Evolutionary conservation across 345 rosid genomes (phyloP), one percentile per base, ranked within the genome.

Genomic region (Eutrema heterophyllum): DNA sequence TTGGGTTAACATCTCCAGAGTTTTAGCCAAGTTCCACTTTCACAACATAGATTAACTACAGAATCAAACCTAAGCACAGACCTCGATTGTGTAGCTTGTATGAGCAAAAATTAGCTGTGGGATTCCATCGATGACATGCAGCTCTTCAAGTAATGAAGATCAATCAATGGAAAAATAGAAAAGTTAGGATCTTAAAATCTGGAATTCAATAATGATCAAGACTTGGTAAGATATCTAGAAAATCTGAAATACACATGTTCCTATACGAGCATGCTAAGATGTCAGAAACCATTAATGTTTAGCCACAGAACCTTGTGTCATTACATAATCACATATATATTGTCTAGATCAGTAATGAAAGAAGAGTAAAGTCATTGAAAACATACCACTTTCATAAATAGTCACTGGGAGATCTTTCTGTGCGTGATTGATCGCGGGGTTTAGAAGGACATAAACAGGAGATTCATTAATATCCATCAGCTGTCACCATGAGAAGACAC

Each of bases 51-150:
- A 64, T 21, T 55, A 24, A 38, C 5, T 9, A 39, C 29, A 62
- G 4, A 48, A 7, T 46, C 10, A 58, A 59, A 51, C 40, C 9
- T 43, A 54, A 63, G 43, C 9, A 15, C 45, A 60, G 48, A 95
- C 99, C 97, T 95, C 99, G 29, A 95, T 95, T 18, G 96, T 92
- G 81, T 95, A 95, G 87, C 92, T 92, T 63, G 99, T 81, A 58
- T 76, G 86, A 66, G 83, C 98, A 76, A 95, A 95, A 67, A 92
- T 88, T 36, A 86, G 92, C 75, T 90, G 98, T 9, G 99, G 96
- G 73, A 87, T 89, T 79, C 99, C 98, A 74, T 95, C 99, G 27
- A 92, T 92, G 74, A 95, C 91, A 73, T 92, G 99, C 66, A 95
- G 84, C 84, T 95, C 99, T 95, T 51, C 59, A 56, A 60, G 70